Conservation (phyloP, 371 early-diverging fungal species). For the Mucor racemosus region DNA sequence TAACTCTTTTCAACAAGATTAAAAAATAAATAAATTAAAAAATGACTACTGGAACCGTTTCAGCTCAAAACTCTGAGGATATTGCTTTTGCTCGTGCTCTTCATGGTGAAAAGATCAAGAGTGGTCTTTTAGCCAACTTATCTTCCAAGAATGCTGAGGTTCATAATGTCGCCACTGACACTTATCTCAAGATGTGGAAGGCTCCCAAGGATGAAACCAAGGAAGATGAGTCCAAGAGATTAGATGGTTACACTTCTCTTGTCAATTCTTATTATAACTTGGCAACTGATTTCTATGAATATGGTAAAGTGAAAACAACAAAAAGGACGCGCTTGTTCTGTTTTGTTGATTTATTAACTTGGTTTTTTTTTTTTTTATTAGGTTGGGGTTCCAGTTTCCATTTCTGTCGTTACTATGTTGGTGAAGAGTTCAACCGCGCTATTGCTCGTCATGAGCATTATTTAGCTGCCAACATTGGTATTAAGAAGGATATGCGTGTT, state of each 20-base stretch:
- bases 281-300: constrained; percentile 87
- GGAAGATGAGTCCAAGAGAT: constrained; percentile 58
- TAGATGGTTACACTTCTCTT: constrained; percentile 68
- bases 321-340: not conserved
- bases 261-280: constrained; percentile 85
- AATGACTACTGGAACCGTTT: constrained; percentile 35
- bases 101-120: constrained; percentile 53
- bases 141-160: constrained; percentile 60
- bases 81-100: constrained; percentile 58
- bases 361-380: not conserved
- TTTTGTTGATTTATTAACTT: not conserved
- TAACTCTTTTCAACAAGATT: constrained; percentile 17
- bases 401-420: constrained; percentile 80
- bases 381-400: constrained; percentile 92
- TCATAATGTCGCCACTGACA: constrained; percentile 58
- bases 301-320: constrained; percentile 33
- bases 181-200: constrained; percentile 71
- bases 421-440: constrained; percentile 79
- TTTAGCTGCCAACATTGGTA: constrained; percentile 75
- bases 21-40: not conserved
- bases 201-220: constrained; percentile 51
- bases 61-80: constrained; percentile 51
- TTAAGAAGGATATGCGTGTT: constrained; percentile 72
- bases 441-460: constrained; percentile 93
- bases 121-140: constrained; percentile 56